phyloP scores from a whole-genome alignment of 345 rosid genomes.

The Bruguiera parviflora region DNA sequence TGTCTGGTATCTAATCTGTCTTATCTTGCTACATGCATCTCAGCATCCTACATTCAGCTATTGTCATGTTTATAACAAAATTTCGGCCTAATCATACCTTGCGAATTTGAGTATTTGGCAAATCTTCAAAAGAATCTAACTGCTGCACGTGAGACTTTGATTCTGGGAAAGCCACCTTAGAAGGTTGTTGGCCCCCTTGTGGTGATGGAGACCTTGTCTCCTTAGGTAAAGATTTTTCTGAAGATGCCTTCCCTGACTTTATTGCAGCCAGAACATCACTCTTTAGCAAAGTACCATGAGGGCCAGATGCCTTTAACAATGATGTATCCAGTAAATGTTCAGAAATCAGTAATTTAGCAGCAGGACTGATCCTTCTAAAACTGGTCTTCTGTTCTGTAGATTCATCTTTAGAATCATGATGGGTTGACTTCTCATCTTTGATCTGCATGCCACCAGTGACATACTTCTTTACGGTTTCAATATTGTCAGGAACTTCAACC shows the following conservation, averaged over 20 bases:
- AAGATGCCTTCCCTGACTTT: slow-evolving; percentile 62
- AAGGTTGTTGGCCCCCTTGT: slow-evolving; percentile 33
- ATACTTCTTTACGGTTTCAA: slow-evolving; percentile 65
- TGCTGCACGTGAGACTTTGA: slow-evolving; percentile 42
- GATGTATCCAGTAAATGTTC: slow-evolving; percentile 79
- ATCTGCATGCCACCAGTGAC: slow-evolving; percentile 35
- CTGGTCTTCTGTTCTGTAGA: slow-evolving; percentile 33
- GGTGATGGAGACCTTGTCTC: slow-evolving; percentile 44
- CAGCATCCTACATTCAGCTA: neutral
- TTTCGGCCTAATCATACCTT: slow-evolving; percentile 51
- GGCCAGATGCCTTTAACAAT: slow-evolving; percentile 73
- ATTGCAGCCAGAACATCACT: slow-evolving; percentile 79
- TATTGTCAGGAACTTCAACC: slow-evolving; percentile 84
- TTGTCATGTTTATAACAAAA: neutral
- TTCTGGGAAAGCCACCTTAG: slow-evolving; percentile 30
- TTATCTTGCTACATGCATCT: neutral
- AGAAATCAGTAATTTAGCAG: slow-evolving; percentile 74
- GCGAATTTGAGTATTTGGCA: slow-evolving; percentile 93
- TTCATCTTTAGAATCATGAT: slow-evolving; percentile 42
- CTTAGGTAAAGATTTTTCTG: slow-evolving; percentile 35
- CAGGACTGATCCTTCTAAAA: slow-evolving; percentile 82
- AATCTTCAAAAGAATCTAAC: slow-evolving; percentile 65
- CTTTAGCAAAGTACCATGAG: slow-evolving; percentile 77
- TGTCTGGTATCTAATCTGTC: no score
- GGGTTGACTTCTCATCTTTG: slow-evolving; percentile 43